These are phyloP conservation scores for Metschnikowia santaceciliae DNA, from an alignment of 805 yeast species.

Conservation along the genomic window DNA sequence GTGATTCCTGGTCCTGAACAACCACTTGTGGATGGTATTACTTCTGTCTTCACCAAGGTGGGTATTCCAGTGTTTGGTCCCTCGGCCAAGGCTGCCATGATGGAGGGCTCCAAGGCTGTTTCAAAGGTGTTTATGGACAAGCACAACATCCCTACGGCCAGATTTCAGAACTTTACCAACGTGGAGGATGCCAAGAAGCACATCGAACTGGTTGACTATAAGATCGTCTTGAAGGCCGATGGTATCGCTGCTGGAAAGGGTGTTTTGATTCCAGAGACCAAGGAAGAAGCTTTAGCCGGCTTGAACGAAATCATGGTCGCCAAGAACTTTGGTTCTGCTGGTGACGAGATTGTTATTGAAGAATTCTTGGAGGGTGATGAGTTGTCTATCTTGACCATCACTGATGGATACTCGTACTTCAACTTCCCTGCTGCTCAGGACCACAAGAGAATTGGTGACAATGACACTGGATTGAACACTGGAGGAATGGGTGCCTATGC, in stretches of 20 bases:
- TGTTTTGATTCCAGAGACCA: slow-evolving; percentile 82
- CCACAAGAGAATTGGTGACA: slow-evolving; percentile 92
- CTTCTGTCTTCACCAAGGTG: slow-evolving; percentile 63
- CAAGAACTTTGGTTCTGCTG: slow-evolving; percentile 87
- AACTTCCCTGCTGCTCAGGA: slow-evolving; percentile 98
- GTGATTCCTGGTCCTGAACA: slow-evolving; percentile 99
- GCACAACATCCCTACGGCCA: slow-evolving; percentile 93
- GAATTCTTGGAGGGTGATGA: slow-evolving; percentile 97
- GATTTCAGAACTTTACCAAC: slow-evolving; percentile 74
- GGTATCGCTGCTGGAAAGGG: slow-evolving; percentile 99
- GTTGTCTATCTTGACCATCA: slow-evolving; percentile 82
- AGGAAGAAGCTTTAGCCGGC: slow-evolving; percentile 81
- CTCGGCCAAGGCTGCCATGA: slow-evolving; percentile 77
- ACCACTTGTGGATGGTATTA: slow-evolving; percentile 92
- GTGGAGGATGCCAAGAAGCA: slow-evolving; percentile 73
- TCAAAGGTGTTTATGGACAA: slow-evolving; percentile 91
- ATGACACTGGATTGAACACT: slow-evolving; percentile 91
- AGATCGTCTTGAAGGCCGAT: slow-evolving; percentile 91
- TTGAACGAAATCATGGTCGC: slow-evolving; percentile 86
- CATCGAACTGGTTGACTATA: slow-evolving; percentile 59
- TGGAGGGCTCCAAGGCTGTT: slow-evolving; percentile 97
- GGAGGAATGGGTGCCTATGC: slow-evolving; percentile 99
- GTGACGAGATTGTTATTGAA: slow-evolving; percentile 89
- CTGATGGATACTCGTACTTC: slow-evolving; percentile 89
- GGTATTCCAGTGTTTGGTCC: slow-evolving; percentile 99